Evolutionary conservation across 768 basidiomycete genomes (phyloP).

Genomic region (Rhodosporidiobolus sp.): DNA sequence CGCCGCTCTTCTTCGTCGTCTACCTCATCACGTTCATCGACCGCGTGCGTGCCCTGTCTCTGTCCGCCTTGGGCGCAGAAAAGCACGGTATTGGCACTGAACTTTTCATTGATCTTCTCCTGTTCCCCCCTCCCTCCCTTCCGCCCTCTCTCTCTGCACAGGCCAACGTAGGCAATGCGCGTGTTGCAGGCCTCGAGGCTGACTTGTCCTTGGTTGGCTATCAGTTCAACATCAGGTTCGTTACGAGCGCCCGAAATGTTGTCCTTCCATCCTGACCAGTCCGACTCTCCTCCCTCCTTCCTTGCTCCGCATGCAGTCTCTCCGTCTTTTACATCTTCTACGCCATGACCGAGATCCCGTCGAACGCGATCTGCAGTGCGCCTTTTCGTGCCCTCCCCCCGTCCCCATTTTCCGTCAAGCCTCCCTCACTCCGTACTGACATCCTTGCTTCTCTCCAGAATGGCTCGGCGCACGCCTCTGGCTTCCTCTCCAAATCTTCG

Average conservation of each 20-base stretch:
- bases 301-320: no score
- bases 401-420: neutral
- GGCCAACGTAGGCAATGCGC: constrained; percentile 29
- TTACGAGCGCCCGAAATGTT: no score
- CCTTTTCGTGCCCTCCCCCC: neutral
- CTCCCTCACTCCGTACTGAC: no score
- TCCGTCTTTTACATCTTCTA: constrained; percentile 18
- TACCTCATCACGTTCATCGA: constrained; percentile 29
- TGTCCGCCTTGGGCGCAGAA: neutral
- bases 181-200: constrained; percentile 28
- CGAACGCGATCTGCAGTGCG: constrained; percentile 3
- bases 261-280: no score
- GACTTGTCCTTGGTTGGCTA: constrained; percentile 20
- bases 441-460: neutral
- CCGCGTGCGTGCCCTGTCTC: neutral
- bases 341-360: constrained; percentile 17
- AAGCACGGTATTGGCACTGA: neutral
- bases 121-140: no score
- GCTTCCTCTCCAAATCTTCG: constrained; percentile 3
- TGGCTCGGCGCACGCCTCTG: neutral
- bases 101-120: no score
- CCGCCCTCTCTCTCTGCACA: neutral
- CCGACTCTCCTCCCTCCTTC: neutral
- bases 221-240: no score
- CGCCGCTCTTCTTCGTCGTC: constrained; percentile 20